These are phyloP conservation scores for Cryphonectria japonica DNA, from an alignment of 2,329 filamentous ascomycete genomes.

Conservation along the genomic window DNA sequence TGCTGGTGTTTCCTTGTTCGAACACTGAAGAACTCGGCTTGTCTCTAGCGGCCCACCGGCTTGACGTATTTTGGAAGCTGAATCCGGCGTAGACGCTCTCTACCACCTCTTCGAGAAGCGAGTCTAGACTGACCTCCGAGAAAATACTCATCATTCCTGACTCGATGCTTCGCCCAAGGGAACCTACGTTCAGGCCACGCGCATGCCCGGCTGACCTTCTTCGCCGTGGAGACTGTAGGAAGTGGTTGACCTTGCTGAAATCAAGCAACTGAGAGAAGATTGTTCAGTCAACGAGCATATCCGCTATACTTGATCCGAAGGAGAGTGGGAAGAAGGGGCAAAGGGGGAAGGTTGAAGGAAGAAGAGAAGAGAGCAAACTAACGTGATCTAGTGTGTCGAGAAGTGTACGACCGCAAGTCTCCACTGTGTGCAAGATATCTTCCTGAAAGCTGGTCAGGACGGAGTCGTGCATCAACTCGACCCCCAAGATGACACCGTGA, in stretches of 20 bases:
- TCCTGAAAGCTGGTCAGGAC: constrained; percentile 45
- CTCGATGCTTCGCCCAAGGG: background rate
- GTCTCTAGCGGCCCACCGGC: background rate
- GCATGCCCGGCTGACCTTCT: background rate
- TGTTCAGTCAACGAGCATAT: background rate
- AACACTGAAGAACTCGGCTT: constrained; percentile 8
- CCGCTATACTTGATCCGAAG: too few relatives aligned
- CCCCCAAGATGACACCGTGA: constrained; percentile 59
- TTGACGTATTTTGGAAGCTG: constrained; percentile 33
- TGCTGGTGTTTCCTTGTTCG: constrained; percentile 13
- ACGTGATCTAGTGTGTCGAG: constrained; percentile 53
- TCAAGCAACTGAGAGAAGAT: constrained; percentile 42
- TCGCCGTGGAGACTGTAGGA: constrained; percentile 9
- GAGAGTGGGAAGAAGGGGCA: too few relatives aligned
- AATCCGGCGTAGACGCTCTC: constrained; percentile 43
- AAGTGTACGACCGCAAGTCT: constrained; percentile 52
- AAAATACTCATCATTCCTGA: constrained; percentile 36
- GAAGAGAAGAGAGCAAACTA: background rate
- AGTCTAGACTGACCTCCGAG: constrained; percentile 38
- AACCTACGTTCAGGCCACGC: background rate
- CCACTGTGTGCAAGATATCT: constrained; percentile 51
- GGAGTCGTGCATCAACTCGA: constrained; percentile 48
- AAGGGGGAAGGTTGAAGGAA: too few relatives aligned
- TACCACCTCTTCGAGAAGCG: constrained; percentile 40
- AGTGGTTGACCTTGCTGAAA: constrained; percentile 54